Evolutionary conservation across 768 basidiomycete genomes (phyloP).

Genomic region (Porpolomopsis calyptriformis): DNA sequence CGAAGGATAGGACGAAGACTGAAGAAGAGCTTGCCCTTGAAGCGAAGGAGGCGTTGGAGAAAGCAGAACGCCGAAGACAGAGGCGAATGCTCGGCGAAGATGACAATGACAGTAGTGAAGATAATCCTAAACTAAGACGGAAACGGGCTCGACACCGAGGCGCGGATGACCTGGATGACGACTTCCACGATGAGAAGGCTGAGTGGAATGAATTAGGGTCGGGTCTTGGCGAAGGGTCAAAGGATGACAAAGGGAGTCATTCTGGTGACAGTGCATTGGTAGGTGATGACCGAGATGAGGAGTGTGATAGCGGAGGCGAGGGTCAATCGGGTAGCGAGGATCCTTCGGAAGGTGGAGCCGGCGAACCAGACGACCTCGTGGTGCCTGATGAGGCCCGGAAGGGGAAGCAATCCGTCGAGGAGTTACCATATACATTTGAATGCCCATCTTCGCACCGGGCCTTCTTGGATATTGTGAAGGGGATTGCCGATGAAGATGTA

Average conservation of each 20-base stretch:
- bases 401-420: constrained; percentile 29
- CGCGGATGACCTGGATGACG: constrained; percentile 89
- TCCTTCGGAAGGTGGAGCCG: too few relatives aligned
- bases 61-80: constrained; percentile 68
- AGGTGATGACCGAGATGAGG: constrained; percentile 21
- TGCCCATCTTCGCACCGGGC: constrained; percentile 84
- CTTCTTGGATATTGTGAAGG: constrained; percentile 73
- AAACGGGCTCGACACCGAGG: constrained; percentile 51
- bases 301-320: constrained; percentile 34
- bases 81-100: constrained; percentile 81
- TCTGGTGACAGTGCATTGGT: constrained; percentile 35
- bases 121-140: constrained; percentile 25
- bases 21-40: constrained; percentile 89
- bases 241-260: constrained; percentile 36
- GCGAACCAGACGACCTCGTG: constrained; percentile 35
- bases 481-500: constrained; percentile 60
- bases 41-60: constrained; percentile 77
- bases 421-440: constrained; percentile 87
- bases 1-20: constrained; percentile 92
- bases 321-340: constrained; percentile 27
- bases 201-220: constrained; percentile 32
- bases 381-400: constrained; percentile 23
- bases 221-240: constrained; percentile 33
- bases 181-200: constrained; percentile 45
- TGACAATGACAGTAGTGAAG: constrained; percentile 56